Base-by-base conservation (phyloP, 2,329 filamentous ascomycete genomes). In the Cryphonectria nitschkei region DNA sequence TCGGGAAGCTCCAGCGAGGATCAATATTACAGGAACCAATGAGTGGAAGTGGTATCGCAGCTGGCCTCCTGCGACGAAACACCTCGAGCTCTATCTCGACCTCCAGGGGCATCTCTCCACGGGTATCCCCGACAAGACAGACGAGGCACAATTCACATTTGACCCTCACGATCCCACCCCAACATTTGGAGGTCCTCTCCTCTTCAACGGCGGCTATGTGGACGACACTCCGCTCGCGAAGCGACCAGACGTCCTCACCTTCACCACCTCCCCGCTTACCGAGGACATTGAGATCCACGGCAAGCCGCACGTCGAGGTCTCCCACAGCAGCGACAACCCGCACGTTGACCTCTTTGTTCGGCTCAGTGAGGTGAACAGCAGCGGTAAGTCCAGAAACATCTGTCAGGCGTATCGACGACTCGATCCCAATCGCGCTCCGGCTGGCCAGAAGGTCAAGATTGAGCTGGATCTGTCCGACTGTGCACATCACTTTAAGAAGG, bases 81-180 rank as follows among this genome's bases (percentile, higher is more conserved):
- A 70, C 13, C 16, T 67, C 6, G 69, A 71, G 54, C 37, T 74
- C 14, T 70, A 58, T 14, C 64, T 74, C 7, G 50, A 50, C 5
- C 11, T 72, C 0, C 61, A 65, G 11, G 67, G 70, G 22, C 32
- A 37, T 6, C 67, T 71, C 29, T 46, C 26, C 16, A 67, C n/a
- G 13, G 29, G 43, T 6, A 16, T 43, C 6, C 56, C 56, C 5
- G 56, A 22, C 26, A 66, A 39, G 34, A 66, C 41, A 29, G 50
- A 65, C 16, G 54, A 65, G 29, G 29, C 37, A 2, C 65, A 70
- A 1, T 77, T 78, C 62, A 74, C 32, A 0, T 78, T 75, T 56
- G 75, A 77, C 32, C 76, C 76, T 4, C 41, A 69, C 32, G n/a
- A 76, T 22, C 76, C 76, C 0, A 78, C 76, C 2, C 76, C 76